Conservation (phyloP, 176 grass and related monocot species). For the Coix lacrymajobi region DNA sequence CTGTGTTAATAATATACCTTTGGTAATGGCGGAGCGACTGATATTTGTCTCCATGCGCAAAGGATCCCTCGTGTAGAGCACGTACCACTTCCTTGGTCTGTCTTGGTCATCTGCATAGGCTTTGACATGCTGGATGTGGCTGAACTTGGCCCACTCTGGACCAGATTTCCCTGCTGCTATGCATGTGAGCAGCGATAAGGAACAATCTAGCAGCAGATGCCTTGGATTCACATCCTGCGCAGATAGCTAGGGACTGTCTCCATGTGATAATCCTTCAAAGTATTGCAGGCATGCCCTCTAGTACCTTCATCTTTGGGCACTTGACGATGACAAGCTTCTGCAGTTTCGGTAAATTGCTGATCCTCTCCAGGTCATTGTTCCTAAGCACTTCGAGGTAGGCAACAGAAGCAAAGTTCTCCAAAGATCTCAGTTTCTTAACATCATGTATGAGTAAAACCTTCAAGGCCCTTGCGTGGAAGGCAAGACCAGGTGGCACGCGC, state of each 20-base stretch:
- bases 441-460: neutral
- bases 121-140: neutral
- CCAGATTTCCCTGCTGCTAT: neutral
- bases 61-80: neutral
- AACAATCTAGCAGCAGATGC: neutral
- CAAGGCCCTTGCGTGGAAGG: neutral
- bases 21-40: neutral
- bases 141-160: neutral
- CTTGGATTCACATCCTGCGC: neutral
- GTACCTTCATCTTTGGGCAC: neutral
- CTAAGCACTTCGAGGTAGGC: neutral
- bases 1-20: neutral
- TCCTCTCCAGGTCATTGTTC: neutral
- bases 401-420: conserved; percentile 4
- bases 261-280: neutral
- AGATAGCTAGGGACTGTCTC: neutral
- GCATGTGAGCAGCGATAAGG: neutral
- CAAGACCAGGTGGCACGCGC: neutral
- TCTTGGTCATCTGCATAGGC: neutral
- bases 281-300: neutral
- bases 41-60: neutral
- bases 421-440: neutral
- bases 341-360: neutral
- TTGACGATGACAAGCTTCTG: neutral
- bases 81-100: neutral